Evolutionary conservation across 257 asterid genomes (phyloP).

Genomic region (Fraxinus quadrangulata): DNA sequence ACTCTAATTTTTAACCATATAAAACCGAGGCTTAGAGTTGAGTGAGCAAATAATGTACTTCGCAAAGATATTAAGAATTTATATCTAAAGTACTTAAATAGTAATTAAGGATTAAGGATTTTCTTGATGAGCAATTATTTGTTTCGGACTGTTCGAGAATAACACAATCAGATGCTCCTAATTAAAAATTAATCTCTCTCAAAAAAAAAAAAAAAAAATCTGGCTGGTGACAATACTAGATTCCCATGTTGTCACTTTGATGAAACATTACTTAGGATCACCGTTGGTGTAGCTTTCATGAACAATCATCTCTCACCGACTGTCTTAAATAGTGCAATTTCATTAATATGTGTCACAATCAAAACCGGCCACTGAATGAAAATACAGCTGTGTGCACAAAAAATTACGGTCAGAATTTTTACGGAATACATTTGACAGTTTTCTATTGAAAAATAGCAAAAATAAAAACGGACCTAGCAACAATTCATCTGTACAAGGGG

Average conservation of each 20-base stretch:
- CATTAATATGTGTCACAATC: constrained; percentile 42
- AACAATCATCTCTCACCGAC: constrained; percentile 45
- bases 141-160: background rate
- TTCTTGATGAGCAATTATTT: background rate
- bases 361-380: constrained; percentile 45
- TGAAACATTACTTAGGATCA: constrained; percentile 38
- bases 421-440: no score
- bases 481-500: no score
- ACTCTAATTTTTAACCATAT: no score
- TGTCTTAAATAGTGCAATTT: constrained; percentile 10
- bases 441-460: no score
- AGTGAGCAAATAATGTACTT: no score
- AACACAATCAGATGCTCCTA: background rate
- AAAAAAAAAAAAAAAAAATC: background rate
- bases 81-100: no score
- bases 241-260: constrained; percentile 38
- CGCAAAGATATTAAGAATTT: no score
- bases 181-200: background rate
- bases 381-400: constrained; percentile 19
- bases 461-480: no score
- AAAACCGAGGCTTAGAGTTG: no score
- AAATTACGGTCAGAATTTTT: no score
- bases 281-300: constrained; percentile 54
- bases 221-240: background rate
- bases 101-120: no score